Base-by-base conservation (phyloP, 1,139 yeast genomes). In the Kluyveromyces sp. region DNA sequence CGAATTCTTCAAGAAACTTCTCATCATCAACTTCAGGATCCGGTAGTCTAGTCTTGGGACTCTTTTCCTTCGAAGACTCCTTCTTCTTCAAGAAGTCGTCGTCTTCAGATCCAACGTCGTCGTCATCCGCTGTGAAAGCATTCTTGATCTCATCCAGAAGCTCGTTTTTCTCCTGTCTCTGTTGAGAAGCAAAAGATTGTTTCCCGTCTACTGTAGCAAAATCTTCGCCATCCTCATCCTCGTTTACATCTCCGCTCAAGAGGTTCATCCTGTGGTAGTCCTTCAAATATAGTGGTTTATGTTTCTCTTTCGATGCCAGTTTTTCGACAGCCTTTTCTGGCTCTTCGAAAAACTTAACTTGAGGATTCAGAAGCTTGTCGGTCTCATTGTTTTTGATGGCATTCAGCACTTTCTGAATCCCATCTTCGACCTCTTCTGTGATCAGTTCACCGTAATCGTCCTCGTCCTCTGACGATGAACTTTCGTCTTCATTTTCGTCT, bases 401-500 rank as follows among this genome's bases (percentile, higher is more conserved):
- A 19, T 68, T 61, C 45, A 94, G 65, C 2, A 92, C 95, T 41
- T 79, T 71, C 45, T 75, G 71, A 53, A 94, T 82, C 9, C 94
- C 94, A 15, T 71, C 65, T 52, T 94, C 96, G 6, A 94, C 86
- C 44, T 84, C 88, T 40, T 79, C 88, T 0, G 97, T 92, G 44
- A 86, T 72, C 46, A 92, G 69, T 33, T 87, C 95, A 39, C 96
- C 99, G 55, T 65, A 83, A 49, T 89, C 96, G 59, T 94, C 99
- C 64, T 94, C 99, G 3, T 82, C 92, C 60, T 87, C 96, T 1
- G 71, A 66, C 3, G 61, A 65, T 6, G 58, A 63, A 13, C 49
- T 44, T 47, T 57, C 60, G 49, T 56, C 60, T 48, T 59, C 50
- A 3, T 18, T 31, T 11, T 39, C 42, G 7, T 49, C 51, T 30